These are phyloP conservation scores for Termitomyces heimii DNA, from an alignment of 768 basidiomycete species.

Conservation along the genomic window DNA sequence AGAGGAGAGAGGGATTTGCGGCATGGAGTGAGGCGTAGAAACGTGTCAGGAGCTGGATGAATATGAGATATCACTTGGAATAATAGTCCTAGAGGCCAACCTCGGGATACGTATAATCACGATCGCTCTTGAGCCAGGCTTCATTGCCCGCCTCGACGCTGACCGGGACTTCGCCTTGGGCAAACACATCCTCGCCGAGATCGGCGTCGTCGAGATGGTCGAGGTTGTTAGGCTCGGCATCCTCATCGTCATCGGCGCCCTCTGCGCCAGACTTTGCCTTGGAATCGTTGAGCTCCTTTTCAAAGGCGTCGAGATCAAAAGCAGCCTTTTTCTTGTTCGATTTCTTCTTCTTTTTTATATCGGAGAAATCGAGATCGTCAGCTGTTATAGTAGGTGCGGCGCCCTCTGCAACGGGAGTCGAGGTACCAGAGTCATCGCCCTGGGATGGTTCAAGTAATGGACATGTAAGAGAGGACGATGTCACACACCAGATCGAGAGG, in stretches of 20 bases:
- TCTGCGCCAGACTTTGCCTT: conserved; percentile 41
- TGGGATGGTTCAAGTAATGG: conserved; percentile 15
- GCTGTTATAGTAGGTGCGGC: conserved; percentile 42
- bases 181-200: conserved; percentile 86
- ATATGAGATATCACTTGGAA: background rate
- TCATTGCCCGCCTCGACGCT: conserved; percentile 73
- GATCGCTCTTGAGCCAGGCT: conserved; percentile 87
- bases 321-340: conserved; percentile 81
- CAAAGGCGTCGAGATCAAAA: conserved; percentile 88
- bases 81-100: conserved; percentile 31
- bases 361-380: conserved; percentile 90
- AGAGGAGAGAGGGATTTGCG: conserved; percentile 87
- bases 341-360: conserved; percentile 97
- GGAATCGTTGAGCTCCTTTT: conserved; percentile 79
- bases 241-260: conserved; percentile 43
- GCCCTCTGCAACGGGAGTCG: conserved; percentile 46
- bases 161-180: conserved; percentile 49
- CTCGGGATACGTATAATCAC: conserved; percentile 96
- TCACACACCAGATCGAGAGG: conserved; percentile 69
- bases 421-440: conserved; percentile 64
- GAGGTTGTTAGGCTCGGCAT: conserved; percentile 54
- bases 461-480: background rate
- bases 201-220: conserved; percentile 75
- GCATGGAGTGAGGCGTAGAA: conserved; percentile 90
- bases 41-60: conserved; percentile 77